Evolutionary conservation across 805 yeast species (phyloP), one percentile per base, ranked within the genome.

Genomic region (Candida easanensis): DNA sequence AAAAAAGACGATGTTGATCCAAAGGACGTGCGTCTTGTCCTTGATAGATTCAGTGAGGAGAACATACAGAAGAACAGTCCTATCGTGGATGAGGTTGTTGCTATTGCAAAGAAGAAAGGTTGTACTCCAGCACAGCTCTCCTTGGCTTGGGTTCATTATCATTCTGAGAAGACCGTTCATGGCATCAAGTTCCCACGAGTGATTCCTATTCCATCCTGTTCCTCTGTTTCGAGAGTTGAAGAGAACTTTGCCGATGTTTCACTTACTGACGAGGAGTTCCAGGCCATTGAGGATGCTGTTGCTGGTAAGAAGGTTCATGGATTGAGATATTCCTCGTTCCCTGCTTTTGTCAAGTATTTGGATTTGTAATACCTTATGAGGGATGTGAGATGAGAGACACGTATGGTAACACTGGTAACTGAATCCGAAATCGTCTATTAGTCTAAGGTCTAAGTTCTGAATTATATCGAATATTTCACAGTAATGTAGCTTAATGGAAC

Each of bases 141-240:
- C 3, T 61, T 89, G 18, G 81, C 88, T 3, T 87, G 87, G 80
- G 64, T 80, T 42, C 65, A 73, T 41, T 71, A 75, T 39, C 63
- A 64, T 44, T 68, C 68, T 45, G 54, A 42, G 6, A 50, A 50
- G 25, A 48, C 52, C 2, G 35, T 54, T 5, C 34, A 49, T 32
- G 57, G 57, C 3, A 23, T 49, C 10, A 66, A 68, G 39, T 71
- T 68, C 41, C 76, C 89, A 19, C 69, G 65, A 45, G 70, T 87
- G 34, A 57, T 89, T 36, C 95, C 96, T 25, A 84, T 89, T 60
- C 96, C 97, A 17, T 82, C 90, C 40, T 82, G 87, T 4, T 74
- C 88, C 7, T 75, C 81, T 28, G 61, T 66, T 4, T 68, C 62
- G 9, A 80, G 87, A 60, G 78, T 84, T n/a, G 69, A 71, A 36